A percentile compares a stretch with the other conserved stretches of the same genome.
These are phyloP conservation scores for Saccharomyces hybrid DNA, from an alignment of 1,139 yeast species.

Conservation along the genomic window DNA sequence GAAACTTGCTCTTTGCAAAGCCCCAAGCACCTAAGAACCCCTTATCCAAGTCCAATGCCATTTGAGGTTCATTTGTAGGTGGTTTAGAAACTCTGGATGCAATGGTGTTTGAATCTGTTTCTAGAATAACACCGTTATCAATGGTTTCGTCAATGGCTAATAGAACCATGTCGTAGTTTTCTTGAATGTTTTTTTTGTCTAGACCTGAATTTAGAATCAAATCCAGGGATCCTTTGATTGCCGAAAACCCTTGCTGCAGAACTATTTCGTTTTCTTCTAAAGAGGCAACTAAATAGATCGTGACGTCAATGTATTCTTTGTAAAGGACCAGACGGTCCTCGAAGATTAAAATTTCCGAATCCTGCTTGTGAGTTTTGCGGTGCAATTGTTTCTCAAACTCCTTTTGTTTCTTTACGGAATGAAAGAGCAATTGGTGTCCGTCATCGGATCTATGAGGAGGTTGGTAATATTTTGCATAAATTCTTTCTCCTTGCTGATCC, in stretches of 20 bases:
- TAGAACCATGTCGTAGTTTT: constrained; percentile 77
- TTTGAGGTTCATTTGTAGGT: constrained; percentile 58
- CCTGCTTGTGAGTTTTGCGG: constrained; percentile 67
- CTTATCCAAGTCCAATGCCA: constrained; percentile 77
- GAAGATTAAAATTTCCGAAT: constrained; percentile 71
- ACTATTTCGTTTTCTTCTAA: constrained; percentile 81
- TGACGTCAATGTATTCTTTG: constrained; percentile 71
- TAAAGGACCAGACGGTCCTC: constrained; percentile 75
- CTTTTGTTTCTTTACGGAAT: constrained; percentile 54
- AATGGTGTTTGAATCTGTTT: constrained; percentile 79
- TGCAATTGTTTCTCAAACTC: constrained; percentile 70
- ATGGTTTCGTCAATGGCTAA: constrained; percentile 86
- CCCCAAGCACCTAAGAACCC: constrained; percentile 85
- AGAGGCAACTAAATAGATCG: constrained; percentile 61
- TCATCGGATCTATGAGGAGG: constrained; percentile 37
- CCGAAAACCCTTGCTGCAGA: constrained; percentile 69
- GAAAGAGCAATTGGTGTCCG: constrained; percentile 29
- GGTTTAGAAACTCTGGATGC: constrained; percentile 85
- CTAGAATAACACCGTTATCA: constrained; percentile 87
- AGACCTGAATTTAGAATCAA: constrained; percentile 66
- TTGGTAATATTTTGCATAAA: constrained; percentile 78
- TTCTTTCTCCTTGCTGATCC: constrained; percentile 73
- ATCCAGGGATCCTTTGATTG: constrained; percentile 73
- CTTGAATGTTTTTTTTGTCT: constrained; percentile 73
- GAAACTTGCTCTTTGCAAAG: constrained; percentile 77